Conservation (phyloP, 371 early-diverging fungal species). For the Mortierella sp. region DNA sequence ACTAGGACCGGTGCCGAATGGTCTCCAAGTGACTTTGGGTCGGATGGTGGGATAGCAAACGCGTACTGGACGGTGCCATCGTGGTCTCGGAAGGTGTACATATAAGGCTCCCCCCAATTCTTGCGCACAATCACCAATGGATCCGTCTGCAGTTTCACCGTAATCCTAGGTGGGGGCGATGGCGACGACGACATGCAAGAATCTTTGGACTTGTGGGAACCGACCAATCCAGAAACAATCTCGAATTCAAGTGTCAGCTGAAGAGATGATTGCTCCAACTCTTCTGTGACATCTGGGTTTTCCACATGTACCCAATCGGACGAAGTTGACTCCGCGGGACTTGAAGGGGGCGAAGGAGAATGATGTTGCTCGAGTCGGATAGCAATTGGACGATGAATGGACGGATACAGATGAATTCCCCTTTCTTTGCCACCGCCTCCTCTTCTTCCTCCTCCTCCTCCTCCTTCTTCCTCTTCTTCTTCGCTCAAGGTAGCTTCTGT, state of each 20-base stretch:
- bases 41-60: slow-evolving; percentile 61
- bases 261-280: too few species aligned
- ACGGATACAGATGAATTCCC: slow-evolving; percentile 15
- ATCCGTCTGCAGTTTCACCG: slow-evolving; percentile 13
- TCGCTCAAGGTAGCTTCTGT: background rate
- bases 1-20: slow-evolving; percentile 64
- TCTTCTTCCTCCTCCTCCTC: too few species aligned
- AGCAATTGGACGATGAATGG: slow-evolving; percentile 26
- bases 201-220: too few species aligned
- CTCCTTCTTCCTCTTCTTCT: too few species aligned
- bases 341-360: background rate
- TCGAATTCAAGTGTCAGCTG: too few species aligned
- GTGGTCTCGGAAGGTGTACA: slow-evolving; percentile 72
- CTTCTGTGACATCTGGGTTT: too few species aligned
- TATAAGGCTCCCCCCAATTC: slow-evolving; percentile 56
- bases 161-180: too few species aligned
- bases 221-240: too few species aligned
- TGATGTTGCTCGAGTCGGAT: slow-evolving; percentile 2
- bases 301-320: too few species aligned
- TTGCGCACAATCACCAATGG: slow-evolving; percentile 12
- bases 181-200: too few species aligned
- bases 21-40: slow-evolving; percentile 33
- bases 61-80: slow-evolving; percentile 75
- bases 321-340: too few species aligned
- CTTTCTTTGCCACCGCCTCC: too few species aligned